Conservation (phyloP, 2,329 filamentous ascomycete genomes). For the Fusarium sp. region DNA sequence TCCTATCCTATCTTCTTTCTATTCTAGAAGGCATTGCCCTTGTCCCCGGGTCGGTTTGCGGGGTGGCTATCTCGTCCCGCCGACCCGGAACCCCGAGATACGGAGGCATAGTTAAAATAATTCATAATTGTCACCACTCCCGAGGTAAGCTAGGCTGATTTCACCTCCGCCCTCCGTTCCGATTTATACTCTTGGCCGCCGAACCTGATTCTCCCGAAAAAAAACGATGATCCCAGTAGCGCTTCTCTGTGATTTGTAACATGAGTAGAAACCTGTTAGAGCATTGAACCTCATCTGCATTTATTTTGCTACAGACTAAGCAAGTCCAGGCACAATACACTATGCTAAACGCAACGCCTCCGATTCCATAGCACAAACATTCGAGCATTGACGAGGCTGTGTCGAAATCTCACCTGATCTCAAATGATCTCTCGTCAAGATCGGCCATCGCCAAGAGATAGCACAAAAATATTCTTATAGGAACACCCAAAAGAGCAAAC, state of each 20-base stretch:
- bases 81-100: slow-evolving; percentile 40
- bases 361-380: background rate
- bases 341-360: background rate
- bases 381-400: background rate
- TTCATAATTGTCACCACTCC: slow-evolving; percentile 41
- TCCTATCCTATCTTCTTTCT: background rate
- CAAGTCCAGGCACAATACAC: background rate
- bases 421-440: background rate
- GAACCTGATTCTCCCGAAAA: slow-evolving; percentile 15
- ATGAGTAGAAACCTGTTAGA: background rate
- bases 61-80: slow-evolving; percentile 33
- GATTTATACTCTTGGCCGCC: slow-evolving; percentile 3
- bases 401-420: background rate
- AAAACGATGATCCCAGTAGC: background rate
- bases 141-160: slow-evolving; percentile 19
- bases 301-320: background rate
- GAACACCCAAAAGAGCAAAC: background rate
- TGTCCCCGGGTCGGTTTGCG: slow-evolving; percentile 27
- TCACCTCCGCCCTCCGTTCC: slow-evolving; percentile 6
- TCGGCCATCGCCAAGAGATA: background rate
- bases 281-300: background rate
- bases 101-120: slow-evolving; percentile 33
- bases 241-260: background rate
- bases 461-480: background rate
- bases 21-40: slow-evolving; percentile 37